phyloP scores from a whole-genome alignment of 306 rosid genomes.

The Albizia julibrissin region DNA sequence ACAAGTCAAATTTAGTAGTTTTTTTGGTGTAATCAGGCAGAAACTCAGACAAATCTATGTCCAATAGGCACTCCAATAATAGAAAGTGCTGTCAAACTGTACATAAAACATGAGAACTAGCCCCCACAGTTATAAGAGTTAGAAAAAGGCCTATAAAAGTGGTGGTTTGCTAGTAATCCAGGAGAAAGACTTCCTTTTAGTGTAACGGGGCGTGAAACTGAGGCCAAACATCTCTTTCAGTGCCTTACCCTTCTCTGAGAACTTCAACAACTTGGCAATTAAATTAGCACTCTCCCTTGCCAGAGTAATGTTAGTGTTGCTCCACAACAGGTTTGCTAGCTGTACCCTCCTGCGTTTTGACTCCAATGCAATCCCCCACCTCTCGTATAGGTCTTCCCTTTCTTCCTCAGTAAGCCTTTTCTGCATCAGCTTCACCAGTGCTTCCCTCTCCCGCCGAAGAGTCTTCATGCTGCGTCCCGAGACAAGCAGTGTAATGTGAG shows the following conservation, averaged over 20 bases:
- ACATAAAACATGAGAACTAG: constrained; percentile 27
- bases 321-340: constrained; percentile 69
- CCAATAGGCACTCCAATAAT: constrained; percentile 27
- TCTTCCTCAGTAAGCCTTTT: constrained; percentile 70
- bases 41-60: constrained; percentile 21
- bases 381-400: constrained; percentile 59
- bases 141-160: constrained; percentile 33
- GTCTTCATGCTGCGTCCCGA: constrained; percentile 64
- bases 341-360: constrained; percentile 93
- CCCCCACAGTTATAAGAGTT: not conserved
- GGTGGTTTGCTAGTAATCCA: constrained; percentile 69
- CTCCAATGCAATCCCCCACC: constrained; percentile 73
- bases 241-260: constrained; percentile 75
- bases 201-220: constrained; percentile 67
- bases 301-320: constrained; percentile 61
- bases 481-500: constrained; percentile 19
- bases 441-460: constrained; percentile 73
- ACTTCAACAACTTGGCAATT: constrained; percentile 78
- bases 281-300: constrained; percentile 69
- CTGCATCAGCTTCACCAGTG: constrained; percentile 79
- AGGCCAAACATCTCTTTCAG: constrained; percentile 96
- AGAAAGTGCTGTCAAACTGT: constrained; percentile 37
- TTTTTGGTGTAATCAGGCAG: not conserved
- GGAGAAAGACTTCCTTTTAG: constrained; percentile 56
- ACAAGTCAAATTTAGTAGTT: constrained; percentile 6